Base-by-base conservation (phyloP, 2,329 filamentous ascomycete genomes). In the Sclerotinia glacialis region DNA sequence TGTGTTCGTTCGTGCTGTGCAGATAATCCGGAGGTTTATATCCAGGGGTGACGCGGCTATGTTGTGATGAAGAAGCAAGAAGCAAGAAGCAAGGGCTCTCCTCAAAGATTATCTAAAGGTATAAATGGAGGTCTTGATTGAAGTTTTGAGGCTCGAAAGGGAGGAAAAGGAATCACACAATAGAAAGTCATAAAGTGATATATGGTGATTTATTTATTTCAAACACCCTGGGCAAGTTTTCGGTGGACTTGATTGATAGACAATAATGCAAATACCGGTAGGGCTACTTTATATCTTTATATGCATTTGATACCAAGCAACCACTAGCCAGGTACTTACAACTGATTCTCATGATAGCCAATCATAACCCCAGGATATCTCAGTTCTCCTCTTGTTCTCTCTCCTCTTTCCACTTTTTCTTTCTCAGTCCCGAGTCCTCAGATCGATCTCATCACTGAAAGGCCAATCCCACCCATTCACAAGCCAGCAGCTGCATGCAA, bases 241-340 rank as follows among this genome's bases (percentile, higher is more conserved):
- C 52, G 12, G 52, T 53, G 50, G 26, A 47, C 42, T 34, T 34
- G 12, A 28, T 59, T 23, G 44, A 26, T 31, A 49, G 58, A 21
- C 31, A 26, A 26, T n/a, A 11, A 26, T 60, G 21, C 23, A 26
- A 37, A 60, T 60, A 60, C 37, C 37, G 37, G 37, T 40, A 40
- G 28, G 44, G 56, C 44, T 60, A 60, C 21, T 54, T 16, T 14
- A 11, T 23, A 23, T 60, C 21, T 54, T 16, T 14, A 11, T 23
- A 23, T 60, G 18, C 16, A 60, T 60, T n/a, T 47, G 21, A 23
- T 37, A 60, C 44, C 28, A 49, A 60, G 58, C 28, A 60, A 23
- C 8, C 12, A 44, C 56, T 60, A 60, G 21, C 21, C 23, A 37
- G 28, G 28, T 37, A 28, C 44, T 37, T 28, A 12, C 44, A 0